Evolutionary conservation across 108 stramenopile species (phyloP).

Genomic region (Skeletonema menzelii): DNA sequence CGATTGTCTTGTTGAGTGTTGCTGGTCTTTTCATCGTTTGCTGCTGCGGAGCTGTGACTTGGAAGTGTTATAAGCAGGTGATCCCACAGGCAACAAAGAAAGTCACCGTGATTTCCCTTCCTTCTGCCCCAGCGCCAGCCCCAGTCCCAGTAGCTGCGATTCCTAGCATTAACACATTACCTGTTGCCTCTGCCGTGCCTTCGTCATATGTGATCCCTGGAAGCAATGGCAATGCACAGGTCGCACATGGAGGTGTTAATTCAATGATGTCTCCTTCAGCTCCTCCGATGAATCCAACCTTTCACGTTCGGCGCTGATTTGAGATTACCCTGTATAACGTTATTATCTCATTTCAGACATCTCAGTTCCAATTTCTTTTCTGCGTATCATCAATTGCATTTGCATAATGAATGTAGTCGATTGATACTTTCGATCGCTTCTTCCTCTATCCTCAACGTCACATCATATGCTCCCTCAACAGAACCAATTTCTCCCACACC

Average conservation of each 20-base stretch:
- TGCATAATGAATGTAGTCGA: constrained; percentile 5
- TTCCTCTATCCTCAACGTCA: constrained; percentile 50
- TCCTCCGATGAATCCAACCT: background rate
- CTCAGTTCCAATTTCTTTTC: no score
- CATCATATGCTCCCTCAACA: constrained; percentile 64
- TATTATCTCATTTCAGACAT: no score
- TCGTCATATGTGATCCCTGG: background rate
- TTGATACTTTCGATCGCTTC: constrained; percentile 44
- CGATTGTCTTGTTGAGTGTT: background rate
- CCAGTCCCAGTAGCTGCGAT: background rate
- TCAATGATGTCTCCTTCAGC: background rate
- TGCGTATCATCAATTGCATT: background rate
- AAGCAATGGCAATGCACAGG: background rate
- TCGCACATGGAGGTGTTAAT: background rate
- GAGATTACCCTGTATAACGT: no score
- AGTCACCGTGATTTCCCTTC: background rate
- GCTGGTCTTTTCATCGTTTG: background rate
- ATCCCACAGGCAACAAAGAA: background rate
- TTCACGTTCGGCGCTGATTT: background rate
- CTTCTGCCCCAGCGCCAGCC: background rate
- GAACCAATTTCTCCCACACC: constrained; percentile 65
- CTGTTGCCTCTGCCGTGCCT: background rate
- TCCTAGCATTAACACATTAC: background rate
- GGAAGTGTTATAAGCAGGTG: background rate
- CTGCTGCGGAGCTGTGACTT: background rate